A percentile compares a stretch with the other conserved stretches of the same genome.
phyloP scores from a whole-genome alignment of 257 asterid species.

The Perilla frutescens region DNA sequence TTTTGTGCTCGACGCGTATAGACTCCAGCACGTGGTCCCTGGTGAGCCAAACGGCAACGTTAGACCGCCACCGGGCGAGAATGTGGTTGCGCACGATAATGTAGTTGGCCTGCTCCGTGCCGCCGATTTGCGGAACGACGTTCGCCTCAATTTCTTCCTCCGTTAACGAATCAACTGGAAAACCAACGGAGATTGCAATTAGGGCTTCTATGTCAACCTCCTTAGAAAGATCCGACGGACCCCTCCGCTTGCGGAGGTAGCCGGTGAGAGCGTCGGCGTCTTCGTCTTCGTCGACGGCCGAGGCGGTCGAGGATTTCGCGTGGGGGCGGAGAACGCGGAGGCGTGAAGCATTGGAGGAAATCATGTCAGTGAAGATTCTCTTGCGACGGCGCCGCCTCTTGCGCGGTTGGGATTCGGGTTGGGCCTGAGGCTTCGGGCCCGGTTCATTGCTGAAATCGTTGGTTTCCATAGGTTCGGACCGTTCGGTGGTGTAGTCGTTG shows the following conservation, averaged over 20 bases:
- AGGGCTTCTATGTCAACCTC: slow-evolving; percentile 93
- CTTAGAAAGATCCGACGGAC: slow-evolving; percentile 68
- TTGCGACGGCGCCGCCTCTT: slow-evolving; percentile 91
- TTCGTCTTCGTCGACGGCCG: slow-evolving; percentile 48
- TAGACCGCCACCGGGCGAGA: slow-evolving; percentile 87
- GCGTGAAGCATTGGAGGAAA: slow-evolving; percentile 72
- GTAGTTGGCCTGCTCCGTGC: slow-evolving; percentile 86
- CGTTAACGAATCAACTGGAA: slow-evolving; percentile 89
- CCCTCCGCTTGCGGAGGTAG: slow-evolving; percentile 59
- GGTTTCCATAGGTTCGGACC: slow-evolving; percentile 33
- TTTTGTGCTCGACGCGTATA: slow-evolving; percentile 90
- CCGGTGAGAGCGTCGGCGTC: slow-evolving; percentile 49
- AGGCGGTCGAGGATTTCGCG: slow-evolving; percentile 64
- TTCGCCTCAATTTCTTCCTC: slow-evolving; percentile 98
- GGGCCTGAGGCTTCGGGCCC: slow-evolving; percentile 29
- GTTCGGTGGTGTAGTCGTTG: slow-evolving; percentile 33
- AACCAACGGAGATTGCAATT: slow-evolving; percentile 93
- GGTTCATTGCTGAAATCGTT: slow-evolving; percentile 34
- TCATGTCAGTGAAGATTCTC: slow-evolving; percentile 86
- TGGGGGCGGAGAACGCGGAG: slow-evolving; percentile 84
- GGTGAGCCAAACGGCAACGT: slow-evolving; percentile 81
- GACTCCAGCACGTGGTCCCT: slow-evolving; percentile 94
- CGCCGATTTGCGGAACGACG: slow-evolving; percentile 85
- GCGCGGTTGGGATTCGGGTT: slow-evolving; percentile 53
- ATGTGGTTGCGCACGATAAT: slow-evolving; percentile 93